Evolutionary conservation across 805 yeast species (phyloP), one percentile per base, ranked within the genome.

Genomic region (Pichia californica): DNA sequence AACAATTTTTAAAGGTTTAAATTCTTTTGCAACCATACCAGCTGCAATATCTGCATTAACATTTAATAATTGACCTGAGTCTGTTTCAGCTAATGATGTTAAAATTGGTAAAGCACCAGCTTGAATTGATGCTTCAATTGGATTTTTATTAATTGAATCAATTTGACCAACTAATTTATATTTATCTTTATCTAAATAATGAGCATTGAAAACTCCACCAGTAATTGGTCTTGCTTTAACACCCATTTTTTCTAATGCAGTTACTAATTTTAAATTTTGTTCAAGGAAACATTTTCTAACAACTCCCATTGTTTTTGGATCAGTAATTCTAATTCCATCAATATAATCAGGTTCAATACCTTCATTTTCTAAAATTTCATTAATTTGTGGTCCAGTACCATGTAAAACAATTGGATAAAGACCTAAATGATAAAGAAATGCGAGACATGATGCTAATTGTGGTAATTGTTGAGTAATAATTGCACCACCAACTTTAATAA

Each of bases 1-100:
- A 34, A 93, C 99, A 51, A 93, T 91, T 68, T 93, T 93, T 58
- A 93, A 77, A 7, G 99, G 99, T 68, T 93, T 96, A 55, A 93
- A 86, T 41, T 87, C 96, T 59, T 97, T 77, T 20, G 99, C 97
- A 52, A 93, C 74, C 67, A 93, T 98, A 56, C 97, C 95, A 36
- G 99, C 99, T 34, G 98, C 99, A 41, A 93, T 96, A 61, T 93
- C 99, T 7, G 99, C 99, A 61, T 93, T 93, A 48, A 93, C 98
- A 57, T 93, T 93, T 62, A 93, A 74, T 63, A 93, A 84, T 70
- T 93, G 99, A 28, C 99, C 99, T 2, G 93, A 86, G 15, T 93
- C 77, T 16, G 98, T 93, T 68, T 93, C 99, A 8, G 99, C 99
- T 55, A 93, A 69, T 1, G 98, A 91, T 1, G 99, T 93, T 60